Conservation (phyloP, 2,329 filamentous ascomycete genomes). For the Colletotrichum echinochloae region DNA sequence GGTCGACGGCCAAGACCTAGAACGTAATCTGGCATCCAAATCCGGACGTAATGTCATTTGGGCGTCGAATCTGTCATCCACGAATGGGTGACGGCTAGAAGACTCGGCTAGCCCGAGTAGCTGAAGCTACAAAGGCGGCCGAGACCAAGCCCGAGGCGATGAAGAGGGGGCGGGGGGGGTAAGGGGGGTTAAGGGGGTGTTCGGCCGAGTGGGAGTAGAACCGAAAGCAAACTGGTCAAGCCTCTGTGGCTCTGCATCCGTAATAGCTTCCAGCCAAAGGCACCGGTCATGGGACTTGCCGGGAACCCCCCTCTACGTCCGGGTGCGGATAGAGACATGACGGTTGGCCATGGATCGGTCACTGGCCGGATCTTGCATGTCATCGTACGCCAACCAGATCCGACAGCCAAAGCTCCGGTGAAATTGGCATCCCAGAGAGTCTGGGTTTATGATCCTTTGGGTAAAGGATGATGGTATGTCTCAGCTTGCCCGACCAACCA, state of each 20-base stretch:
- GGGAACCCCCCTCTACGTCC: no score
- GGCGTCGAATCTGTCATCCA: slow-evolving; percentile 31
- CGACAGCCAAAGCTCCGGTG: slow-evolving; percentile 15
- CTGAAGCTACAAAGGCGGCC: slow-evolving; percentile 6
- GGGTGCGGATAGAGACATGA: slow-evolving; percentile 22
- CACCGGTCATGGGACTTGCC: no score
- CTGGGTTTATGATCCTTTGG: neutral
- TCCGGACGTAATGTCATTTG: slow-evolving; percentile 36
- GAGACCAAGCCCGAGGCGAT: slow-evolving; percentile 6
- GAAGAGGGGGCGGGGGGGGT: no score
- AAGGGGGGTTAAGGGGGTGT: no score
- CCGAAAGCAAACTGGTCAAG: slow-evolving; percentile 20
- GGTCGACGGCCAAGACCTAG: neutral
- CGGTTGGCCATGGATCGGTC: no score
- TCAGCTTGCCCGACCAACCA: slow-evolving; percentile 14
- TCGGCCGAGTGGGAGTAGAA: neutral
- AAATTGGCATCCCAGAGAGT: slow-evolving; percentile 8
- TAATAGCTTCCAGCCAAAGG: neutral
- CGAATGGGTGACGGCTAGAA: slow-evolving; percentile 15
- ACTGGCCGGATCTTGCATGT: slow-evolving; percentile 12
- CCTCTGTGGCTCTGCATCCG: slow-evolving; percentile 8
- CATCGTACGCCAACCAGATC: slow-evolving; percentile 11
- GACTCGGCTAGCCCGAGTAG: neutral
- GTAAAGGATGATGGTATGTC: neutral
- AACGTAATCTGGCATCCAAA: slow-evolving; percentile 24